Base-by-base conservation (phyloP, 2,329 filamentous ascomycete genomes). In the Ilyonectria robusta region DNA sequence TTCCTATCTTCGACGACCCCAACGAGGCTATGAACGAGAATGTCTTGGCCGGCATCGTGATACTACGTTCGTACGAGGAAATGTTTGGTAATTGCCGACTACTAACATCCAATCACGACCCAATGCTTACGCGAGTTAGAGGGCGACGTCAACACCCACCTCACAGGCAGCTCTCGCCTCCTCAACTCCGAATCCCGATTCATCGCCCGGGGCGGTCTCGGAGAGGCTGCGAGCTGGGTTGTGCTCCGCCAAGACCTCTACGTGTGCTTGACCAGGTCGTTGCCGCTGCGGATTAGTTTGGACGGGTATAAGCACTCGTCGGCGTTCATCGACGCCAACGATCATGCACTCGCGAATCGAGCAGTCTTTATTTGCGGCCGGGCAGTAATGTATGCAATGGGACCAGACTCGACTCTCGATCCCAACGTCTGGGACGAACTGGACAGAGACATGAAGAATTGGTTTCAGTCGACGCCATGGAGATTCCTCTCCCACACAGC, bases 171-270 rank as follows among this genome's bases (percentile, higher is more conserved):
- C 42, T 72, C 76, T 0, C 70, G 71, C 19, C 59, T 78, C 0
- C 64, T 78, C 29, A 76, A 75, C 33, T 71, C 71, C 1, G 78
- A 76, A 33, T 76, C 77, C 11, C 69, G 67, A 29, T 70, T 78
- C 1, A 71, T 70, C 11, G 71, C 69, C 44, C 71, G 77, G 17
- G 76, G 77, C 6, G 78, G 81, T 0, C 77, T 84, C n/a, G 80
- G 81, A 2, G 80, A 82, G 59, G 82, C 82, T 7, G 79, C 81
- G 1, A 84, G 82, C 69, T 85, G 85, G 80, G 80, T 86, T 4
- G 84, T 84, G 8, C 76, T 85, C 31, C 79, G 85, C 13, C 85
- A 86, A 72, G 84, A 86, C 70, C 79, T 86, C 7, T 84, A 85
- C 65, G 81, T 84, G 23, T 83, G 83, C 0, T 78, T 84, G 53